A percentile compares a stretch with the other conserved stretches of the same genome.
phyloP scores from a whole-genome alignment of 805 yeast species.

The Pachysolen tannophilus region DNA sequence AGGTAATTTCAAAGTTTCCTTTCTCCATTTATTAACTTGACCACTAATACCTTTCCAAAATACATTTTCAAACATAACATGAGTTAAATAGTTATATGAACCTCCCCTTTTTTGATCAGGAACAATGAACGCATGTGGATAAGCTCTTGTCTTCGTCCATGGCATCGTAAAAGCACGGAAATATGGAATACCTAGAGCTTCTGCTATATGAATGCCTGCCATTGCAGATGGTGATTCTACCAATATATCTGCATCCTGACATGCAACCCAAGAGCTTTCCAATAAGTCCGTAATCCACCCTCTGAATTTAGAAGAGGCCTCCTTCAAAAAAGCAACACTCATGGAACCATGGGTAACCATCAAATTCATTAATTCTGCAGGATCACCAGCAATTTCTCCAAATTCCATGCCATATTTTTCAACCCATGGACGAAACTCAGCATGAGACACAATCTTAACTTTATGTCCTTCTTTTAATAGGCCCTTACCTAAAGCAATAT shows the following conservation, averaged over 20 bases:
- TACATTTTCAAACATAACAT: constrained; percentile 85
- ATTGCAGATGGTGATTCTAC: constrained; percentile 96
- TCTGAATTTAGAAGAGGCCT: constrained; percentile 72
- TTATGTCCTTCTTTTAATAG: constrained; percentile 73
- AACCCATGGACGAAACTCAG: constrained; percentile 75
- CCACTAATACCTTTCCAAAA: constrained; percentile 90
- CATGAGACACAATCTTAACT: constrained; percentile 81
- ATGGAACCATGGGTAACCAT: constrained; percentile 90
- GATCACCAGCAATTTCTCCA: constrained; percentile 81
- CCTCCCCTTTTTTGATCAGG: constrained; percentile 94
- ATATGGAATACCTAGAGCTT: constrained; percentile 82
- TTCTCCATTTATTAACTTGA: constrained; percentile 86
- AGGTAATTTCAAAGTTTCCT: constrained; percentile 51
- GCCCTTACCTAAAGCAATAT: constrained; percentile 81
- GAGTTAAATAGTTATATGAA: constrained; percentile 85
- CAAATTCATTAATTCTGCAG: constrained; percentile 82
- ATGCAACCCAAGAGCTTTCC: constrained; percentile 74
- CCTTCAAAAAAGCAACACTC: constrained; percentile 74
- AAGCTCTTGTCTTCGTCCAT: constrained; percentile 93
- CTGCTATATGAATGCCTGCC: constrained; percentile 94
- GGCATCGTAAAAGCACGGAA: constrained; percentile 98
- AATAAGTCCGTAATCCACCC: constrained; percentile 78
- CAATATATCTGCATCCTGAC: constrained; percentile 72
- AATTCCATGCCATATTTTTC: constrained; percentile 58
- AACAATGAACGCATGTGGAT: constrained; percentile 93